Evolutionary conservation across 108 stramenopile species (phyloP), one percentile per base, ranked within the genome.

Genomic region (Cyclotella sp.): DNA sequence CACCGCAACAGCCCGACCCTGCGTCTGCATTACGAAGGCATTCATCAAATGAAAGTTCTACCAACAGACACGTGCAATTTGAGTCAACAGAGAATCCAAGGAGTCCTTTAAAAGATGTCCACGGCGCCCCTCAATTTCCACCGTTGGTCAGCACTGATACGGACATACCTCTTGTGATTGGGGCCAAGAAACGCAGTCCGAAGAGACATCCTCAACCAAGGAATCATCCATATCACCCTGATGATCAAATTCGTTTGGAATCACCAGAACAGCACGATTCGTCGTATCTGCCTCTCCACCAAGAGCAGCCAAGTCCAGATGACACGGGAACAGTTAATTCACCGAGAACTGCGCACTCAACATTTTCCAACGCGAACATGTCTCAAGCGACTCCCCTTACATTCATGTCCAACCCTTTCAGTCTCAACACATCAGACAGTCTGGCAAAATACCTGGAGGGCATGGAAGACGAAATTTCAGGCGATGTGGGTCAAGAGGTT

Each of bases 401-500:
- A 30, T 76, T 76, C 55, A 54, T 79, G 67, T 79, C 79, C 9
- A 60, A 58, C 22, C 34, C 63, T 29, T 46, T 69, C 21, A 73
- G 63, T 21, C 30, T 63, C 39, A 79, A 73, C 57, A 67, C 79
- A 39, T 55, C 27, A 28, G 72, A 73, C 47, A 79, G 47, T 49
- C 59, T 79, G 59, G 72, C 45, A 46, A 44, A 69, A 26, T 79
- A 72, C 40, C 28, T 79, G 28, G 43, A 72, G 53, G 79, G 42
- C 18, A 72, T 78, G 46, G 65, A 79, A 54, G 79, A 79, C 53
- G 79, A 79, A 68, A 79, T 79, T 62, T 62, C 65, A 16, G 79
- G 79, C 7, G 79, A 79, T 69, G 79, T 79, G 18, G 79, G 79
- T 5, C 79, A 79, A 58, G 79, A 79, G 60, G 78, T 78, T 42